Conservation (phyloP, 306 rosid genomes). For the Chamaecrista fasciculata region DNA sequence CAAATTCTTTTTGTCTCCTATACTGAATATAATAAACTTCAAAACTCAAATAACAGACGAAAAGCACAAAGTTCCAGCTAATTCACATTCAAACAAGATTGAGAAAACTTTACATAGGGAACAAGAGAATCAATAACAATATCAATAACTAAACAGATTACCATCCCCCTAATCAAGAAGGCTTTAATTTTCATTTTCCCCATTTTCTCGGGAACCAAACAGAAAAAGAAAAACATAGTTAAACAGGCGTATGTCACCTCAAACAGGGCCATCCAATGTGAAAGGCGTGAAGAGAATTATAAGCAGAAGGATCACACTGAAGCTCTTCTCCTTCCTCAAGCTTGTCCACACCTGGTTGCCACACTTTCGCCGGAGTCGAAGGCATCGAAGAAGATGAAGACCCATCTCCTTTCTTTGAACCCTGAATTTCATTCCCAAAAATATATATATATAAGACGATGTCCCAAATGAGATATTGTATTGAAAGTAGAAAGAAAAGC, state of each 20-base stretch:
- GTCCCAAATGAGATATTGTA: too few species aligned
- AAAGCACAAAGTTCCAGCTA: not conserved
- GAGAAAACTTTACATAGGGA: too few species aligned
- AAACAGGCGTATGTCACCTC: constrained; percentile 44
- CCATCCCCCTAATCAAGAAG: not conserved
- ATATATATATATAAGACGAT: not conserved
- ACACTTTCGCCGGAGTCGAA: constrained; percentile 64
- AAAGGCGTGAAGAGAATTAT: constrained; percentile 87
- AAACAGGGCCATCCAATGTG: constrained; percentile 91
- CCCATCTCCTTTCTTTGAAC: constrained; percentile 54
- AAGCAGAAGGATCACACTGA: constrained; percentile 89
- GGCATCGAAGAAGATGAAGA: constrained; percentile 62
- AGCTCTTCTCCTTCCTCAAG: constrained; percentile 98
- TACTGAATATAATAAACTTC: not conserved
- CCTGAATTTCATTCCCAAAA: constrained; percentile 33
- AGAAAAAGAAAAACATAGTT: not conserved
- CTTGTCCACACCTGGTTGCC: constrained; percentile 97
- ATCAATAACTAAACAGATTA: not conserved
- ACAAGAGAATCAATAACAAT: too few species aligned
- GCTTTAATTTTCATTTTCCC: not conserved
- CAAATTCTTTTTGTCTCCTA: not conserved
- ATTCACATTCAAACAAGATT: not conserved
- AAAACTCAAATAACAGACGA: not conserved
- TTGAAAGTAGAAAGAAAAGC: too few species aligned
- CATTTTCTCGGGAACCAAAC: not conserved